phyloP scores from a whole-genome alignment of 1,139 yeast species.

The Suhomyces bribrorum region DNA sequence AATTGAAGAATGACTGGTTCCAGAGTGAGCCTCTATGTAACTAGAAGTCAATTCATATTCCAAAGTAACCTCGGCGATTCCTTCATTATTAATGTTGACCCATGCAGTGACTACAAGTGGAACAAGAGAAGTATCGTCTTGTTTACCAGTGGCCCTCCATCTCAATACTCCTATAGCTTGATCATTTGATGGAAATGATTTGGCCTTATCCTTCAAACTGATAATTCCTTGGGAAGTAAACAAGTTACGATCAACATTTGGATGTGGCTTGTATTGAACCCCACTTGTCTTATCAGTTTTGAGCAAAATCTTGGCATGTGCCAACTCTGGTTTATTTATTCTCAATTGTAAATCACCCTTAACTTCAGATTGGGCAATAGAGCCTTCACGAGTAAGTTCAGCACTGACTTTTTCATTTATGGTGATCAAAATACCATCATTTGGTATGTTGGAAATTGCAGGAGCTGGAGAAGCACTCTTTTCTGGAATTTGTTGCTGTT shows the following conservation, averaged over 20 bases:
- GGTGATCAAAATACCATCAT: constrained; percentile 78
- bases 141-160: constrained; percentile 75
- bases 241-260: constrained; percentile 81
- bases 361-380: constrained; percentile 69
- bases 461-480: constrained; percentile 31
- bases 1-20: constrained; percentile 39
- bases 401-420: constrained; percentile 79
- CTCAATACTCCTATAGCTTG: constrained; percentile 87
- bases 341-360: constrained; percentile 92
- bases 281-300: constrained; percentile 48
- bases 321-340: constrained; percentile 69
- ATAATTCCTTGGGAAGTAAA: constrained; percentile 61
- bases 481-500: constrained; percentile 13
- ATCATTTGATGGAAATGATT: constrained; percentile 89
- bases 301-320: constrained; percentile 65
- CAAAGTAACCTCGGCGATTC: constrained; percentile 70
- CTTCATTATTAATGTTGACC: constrained; percentile 66
- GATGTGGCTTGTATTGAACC: constrained; percentile 88
- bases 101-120: constrained; percentile 84
- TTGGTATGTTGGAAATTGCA: constrained; percentile 40
- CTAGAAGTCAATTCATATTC: constrained; percentile 72
- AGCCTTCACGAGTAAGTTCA: constrained; percentile 81
- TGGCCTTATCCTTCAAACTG: constrained; percentile 72
- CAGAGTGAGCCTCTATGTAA: constrained; percentile 35
- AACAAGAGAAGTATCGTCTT: constrained; percentile 57